Conservation (phyloP, 352 stramenopile genomes). For the Phytophthora pluvialis region DNA sequence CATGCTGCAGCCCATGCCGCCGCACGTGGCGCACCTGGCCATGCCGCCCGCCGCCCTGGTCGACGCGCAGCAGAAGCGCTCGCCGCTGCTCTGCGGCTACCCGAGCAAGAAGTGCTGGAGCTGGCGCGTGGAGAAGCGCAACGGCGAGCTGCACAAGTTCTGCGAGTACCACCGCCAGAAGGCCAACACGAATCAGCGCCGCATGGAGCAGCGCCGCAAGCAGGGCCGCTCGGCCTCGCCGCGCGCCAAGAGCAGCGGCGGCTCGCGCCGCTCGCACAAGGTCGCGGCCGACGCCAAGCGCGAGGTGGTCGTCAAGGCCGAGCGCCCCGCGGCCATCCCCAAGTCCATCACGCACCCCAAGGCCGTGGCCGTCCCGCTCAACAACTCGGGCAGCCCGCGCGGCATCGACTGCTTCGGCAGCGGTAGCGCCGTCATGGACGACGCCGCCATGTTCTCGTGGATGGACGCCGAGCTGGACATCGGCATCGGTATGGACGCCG, state of each 20-base stretch:
- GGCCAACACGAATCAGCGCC: slow-evolving; percentile 85
- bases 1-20: slow-evolving; percentile 33
- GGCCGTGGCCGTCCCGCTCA: slow-evolving; percentile 27
- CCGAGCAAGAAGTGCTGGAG: slow-evolving; percentile 89
- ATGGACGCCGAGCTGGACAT: slow-evolving; percentile 80
- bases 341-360: slow-evolving; percentile 31
- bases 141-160: slow-evolving; percentile 86
- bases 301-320: slow-evolving; percentile 38
- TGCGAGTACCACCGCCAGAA: slow-evolving; percentile 88
- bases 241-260: slow-evolving; percentile 26
- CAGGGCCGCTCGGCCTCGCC: slow-evolving; percentile 45
- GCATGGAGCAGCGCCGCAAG: slow-evolving; percentile 85
- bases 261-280: slow-evolving; percentile 33
- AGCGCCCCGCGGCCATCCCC: slow-evolving; percentile 17
- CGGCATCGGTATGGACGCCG: slow-evolving; percentile 68
- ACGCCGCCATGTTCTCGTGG: slow-evolving; percentile 62
- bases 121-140: slow-evolving; percentile 80
- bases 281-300: slow-evolving; percentile 26
- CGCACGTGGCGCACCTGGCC: slow-evolving; percentile 23
- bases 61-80: slow-evolving; percentile 47
- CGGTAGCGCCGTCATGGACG: slow-evolving; percentile 25
- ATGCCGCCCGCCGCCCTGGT: slow-evolving; percentile 15
- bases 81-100: slow-evolving; percentile 69
- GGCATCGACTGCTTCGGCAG: slow-evolving; percentile 59
- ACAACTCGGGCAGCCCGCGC: slow-evolving; percentile 53